phyloP scores from a whole-genome alignment of 1,284 basidiomycete genomes.

The Austroboletus olivaceoglutinosus region DNA sequence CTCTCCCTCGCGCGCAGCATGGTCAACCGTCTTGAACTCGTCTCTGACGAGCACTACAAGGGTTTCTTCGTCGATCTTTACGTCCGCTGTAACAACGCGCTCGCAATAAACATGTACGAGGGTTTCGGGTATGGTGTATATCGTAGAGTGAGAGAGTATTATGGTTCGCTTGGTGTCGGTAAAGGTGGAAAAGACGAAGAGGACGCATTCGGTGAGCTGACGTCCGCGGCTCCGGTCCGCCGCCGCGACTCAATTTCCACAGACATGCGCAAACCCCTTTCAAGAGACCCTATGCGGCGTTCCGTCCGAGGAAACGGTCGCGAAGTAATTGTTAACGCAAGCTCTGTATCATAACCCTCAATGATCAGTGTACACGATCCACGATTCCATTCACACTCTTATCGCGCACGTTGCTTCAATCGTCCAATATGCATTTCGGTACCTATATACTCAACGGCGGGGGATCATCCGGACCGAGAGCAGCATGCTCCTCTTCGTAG shows the following conservation, averaged over 20 bases:
- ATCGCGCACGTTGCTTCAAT: constrained; percentile 9
- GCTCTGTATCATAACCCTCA: constrained; percentile 56
- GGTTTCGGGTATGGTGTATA: constrained; percentile 85
- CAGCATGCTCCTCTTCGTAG: constrained; percentile 71
- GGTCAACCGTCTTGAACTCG: constrained; percentile 78
- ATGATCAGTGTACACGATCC: neutral
- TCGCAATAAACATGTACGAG: constrained; percentile 86
- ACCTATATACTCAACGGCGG: constrained; percentile 50
- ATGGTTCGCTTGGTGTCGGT: constrained; percentile 70
- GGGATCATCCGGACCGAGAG: constrained; percentile 56
- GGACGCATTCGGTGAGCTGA: constrained; percentile 81
- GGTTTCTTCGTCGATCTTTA: constrained; percentile 90
- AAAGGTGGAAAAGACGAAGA: constrained; percentile 76
- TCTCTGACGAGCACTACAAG: constrained; percentile 73
- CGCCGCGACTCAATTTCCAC: constrained; percentile 10
- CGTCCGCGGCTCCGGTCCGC: neutral
- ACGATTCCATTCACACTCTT: constrained; percentile 1
- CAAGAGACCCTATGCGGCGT: constrained; percentile 59
- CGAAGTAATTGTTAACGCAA: constrained; percentile 69
- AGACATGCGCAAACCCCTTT: constrained; percentile 89
- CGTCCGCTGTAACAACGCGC: constrained; percentile 76
- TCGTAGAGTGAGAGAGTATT: constrained; percentile 82
- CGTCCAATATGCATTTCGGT: constrained; percentile 9
- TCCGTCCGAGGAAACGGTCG: constrained; percentile 70
- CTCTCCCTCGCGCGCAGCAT: constrained; percentile 79